These are phyloP conservation scores for Russula emetica DNA, from an alignment of 768 basidiomycete genomes.

Conservation along the genomic window DNA sequence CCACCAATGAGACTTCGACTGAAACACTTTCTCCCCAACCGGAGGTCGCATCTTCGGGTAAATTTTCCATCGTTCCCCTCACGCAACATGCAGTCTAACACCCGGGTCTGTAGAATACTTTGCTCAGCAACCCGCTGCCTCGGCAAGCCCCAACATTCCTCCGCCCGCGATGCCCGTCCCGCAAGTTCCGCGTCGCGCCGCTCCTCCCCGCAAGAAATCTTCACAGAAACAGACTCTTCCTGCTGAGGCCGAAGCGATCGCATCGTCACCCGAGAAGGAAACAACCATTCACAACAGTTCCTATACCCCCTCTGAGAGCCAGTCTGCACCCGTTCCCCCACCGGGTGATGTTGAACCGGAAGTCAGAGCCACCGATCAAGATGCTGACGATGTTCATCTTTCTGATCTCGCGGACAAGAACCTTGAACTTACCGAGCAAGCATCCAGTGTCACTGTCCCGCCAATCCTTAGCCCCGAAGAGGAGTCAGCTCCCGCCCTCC, in stretches of 20 bases:
- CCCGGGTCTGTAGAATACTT: slow-evolving; percentile 13
- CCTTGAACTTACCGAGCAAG: neutral
- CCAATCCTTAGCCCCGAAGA: neutral
- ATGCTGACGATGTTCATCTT: neutral
- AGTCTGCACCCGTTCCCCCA: neutral
- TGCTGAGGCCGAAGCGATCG: slow-evolving; percentile 1
- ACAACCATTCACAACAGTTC: neutral
- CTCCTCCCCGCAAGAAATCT: slow-evolving; percentile 35
- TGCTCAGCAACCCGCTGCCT: slow-evolving; percentile 1
- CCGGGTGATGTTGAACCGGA: slow-evolving; percentile 1
- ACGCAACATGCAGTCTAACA: neutral
- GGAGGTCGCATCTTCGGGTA: slow-evolving; percentile 8
- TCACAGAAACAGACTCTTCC: slow-evolving; percentile 10
- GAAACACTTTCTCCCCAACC: slow-evolving; percentile 3
- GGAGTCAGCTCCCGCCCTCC: neutral
- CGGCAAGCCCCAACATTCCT: slow-evolving; percentile 14
- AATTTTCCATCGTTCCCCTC: neutral
- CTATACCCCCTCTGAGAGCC: neutral
- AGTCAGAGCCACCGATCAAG: slow-evolving; percentile 1
- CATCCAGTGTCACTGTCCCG: neutral
- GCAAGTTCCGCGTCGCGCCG: slow-evolving; percentile 37
- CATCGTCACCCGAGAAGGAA: slow-evolving; percentile 5
- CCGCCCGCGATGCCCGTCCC: slow-evolving; percentile 35
- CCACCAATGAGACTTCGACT: neutral
- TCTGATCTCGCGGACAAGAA: slow-evolving; percentile 3